Percentiles rank a stretch among this genome's conserved stretches.
Conservation (phyloP, 139 green algal genomes). For the Edaphochlamys debaryana region DNA sequence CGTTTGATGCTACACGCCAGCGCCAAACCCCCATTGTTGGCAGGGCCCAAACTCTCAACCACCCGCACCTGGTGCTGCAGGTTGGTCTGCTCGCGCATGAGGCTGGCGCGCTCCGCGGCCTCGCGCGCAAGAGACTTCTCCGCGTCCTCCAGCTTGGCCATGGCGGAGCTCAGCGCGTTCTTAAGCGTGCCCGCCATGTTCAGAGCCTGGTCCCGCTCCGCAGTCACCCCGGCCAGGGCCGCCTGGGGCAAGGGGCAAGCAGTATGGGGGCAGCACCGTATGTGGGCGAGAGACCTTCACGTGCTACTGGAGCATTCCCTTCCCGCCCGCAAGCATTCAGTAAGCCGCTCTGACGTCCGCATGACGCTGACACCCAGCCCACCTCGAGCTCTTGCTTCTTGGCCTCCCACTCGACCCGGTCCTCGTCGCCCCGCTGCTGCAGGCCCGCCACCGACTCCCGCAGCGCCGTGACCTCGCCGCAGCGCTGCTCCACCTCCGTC, state of each 20-base stretch:
- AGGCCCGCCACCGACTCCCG: slow-evolving; percentile 21
- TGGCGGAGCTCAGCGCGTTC: slow-evolving; percentile 1
- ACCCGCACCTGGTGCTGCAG: slow-evolving; percentile 48
- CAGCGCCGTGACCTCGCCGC: slow-evolving; percentile 11
- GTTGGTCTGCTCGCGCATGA: slow-evolving; percentile 46
- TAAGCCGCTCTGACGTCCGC: too few species aligned
- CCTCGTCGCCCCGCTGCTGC: background rate
- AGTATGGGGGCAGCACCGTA: too few species aligned
- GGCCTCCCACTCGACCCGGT: background rate
- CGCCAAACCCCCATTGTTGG: too few species aligned
- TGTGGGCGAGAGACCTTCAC: too few species aligned
- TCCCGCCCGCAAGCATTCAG: too few species aligned
- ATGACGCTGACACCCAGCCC: too few species aligned
- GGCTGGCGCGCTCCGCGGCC: slow-evolving; percentile 44
- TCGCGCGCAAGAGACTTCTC: background rate
- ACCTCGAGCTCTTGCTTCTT: slow-evolving; percentile 15
- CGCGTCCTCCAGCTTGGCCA: slow-evolving; percentile 12
- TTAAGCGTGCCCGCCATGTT: slow-evolving; percentile 19
- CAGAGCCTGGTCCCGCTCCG: background rate
- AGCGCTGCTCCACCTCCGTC: background rate
- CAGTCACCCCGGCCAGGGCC: background rate
- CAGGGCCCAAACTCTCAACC: too few species aligned
- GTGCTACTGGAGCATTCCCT: too few species aligned
- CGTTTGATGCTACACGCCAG: too few species aligned
- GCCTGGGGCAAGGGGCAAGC: too few species aligned